Evolutionary conservation across 176 grass and related monocot species (phyloP), one percentile per base, ranked within the genome.

Genomic region (Saccharum spontaneum): DNA sequence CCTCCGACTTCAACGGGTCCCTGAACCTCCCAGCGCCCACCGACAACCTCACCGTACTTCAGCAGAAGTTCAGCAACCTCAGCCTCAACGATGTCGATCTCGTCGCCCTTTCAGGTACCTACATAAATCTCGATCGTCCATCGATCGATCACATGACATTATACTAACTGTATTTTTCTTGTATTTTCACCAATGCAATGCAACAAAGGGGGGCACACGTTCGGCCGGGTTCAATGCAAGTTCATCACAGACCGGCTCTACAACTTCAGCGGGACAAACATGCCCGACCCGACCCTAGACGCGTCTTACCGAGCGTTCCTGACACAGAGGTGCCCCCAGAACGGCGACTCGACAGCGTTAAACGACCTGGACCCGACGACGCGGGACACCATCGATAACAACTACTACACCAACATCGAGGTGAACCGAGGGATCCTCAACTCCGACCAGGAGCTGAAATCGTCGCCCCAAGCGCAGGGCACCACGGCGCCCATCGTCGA

Each of bases 391-490:
- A 87, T 96, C 44, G 88, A 96, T 62, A 85, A 82, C 11, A 34
- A 91, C 89, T 96, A 96, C 89, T 93, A 71, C 89, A 66, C 28
- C 1, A 93, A 91, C 62, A 59, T 96, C 2, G 49, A 82, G 67
- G 80, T 8, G 2, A 89, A 80, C 62, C 81, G 72, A 0, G 94
- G 89, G 0, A 68, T 91, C 26, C 88, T 93, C 1, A 39, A 36
- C 7, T 91, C 94, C 3, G 94, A 96, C 13, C 91, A 96, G 67
- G 81, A 87, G 60, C 86, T 96, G 67, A 87, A 87, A 60, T 91
- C 91, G 11, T 18, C 69, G 13, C 23, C 80, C 0, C 1, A 0
- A 8, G 70, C 93, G 1, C 49, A n/a, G 16, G 36, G 23, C 1
- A 78, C 79, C 4, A 92, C 86, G 0, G 94, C 86, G 3, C 67